phyloP scores from a whole-genome alignment of 768 basidiomycete genomes.

The Podaxis sp. region DNA sequence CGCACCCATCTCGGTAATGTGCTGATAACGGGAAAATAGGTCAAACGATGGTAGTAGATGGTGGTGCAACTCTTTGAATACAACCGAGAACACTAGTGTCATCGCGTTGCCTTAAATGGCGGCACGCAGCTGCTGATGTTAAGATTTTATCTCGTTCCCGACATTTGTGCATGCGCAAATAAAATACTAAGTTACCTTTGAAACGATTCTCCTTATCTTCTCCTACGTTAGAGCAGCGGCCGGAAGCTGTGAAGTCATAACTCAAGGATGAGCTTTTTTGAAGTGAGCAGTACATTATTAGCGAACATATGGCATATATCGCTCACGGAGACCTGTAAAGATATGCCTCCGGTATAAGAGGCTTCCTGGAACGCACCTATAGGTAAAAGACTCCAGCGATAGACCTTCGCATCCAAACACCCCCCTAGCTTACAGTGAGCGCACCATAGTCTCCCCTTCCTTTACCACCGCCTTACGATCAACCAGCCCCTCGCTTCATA shows the following conservation, averaged over 20 bases:
- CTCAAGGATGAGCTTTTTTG: not conserved
- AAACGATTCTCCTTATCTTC: not conserved
- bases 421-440: not conserved
- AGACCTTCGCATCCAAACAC: not conserved
- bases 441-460: too few relatives aligned
- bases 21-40: conserved; percentile 3
- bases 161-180: not conserved
- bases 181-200: not conserved
- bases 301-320: conserved; percentile 1
- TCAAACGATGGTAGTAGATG: not conserved
- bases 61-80: not conserved
- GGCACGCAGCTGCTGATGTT: not conserved
- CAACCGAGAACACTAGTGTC: not conserved
- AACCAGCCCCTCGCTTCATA: not conserved
- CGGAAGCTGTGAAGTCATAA: not conserved
- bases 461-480: too few relatives aligned
- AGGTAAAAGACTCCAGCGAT: not conserved
- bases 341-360: not conserved
- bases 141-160: not conserved
- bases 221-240: not conserved
- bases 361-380: not conserved
- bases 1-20: not conserved
- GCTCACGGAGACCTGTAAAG: not conserved
- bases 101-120: not conserved
- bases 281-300: not conserved